A percentile compares a stretch with the other conserved stretches of the same genome.
Conservation (phyloP, 2,329 filamentous ascomycete species). For the Whalleya microplaca region DNA sequence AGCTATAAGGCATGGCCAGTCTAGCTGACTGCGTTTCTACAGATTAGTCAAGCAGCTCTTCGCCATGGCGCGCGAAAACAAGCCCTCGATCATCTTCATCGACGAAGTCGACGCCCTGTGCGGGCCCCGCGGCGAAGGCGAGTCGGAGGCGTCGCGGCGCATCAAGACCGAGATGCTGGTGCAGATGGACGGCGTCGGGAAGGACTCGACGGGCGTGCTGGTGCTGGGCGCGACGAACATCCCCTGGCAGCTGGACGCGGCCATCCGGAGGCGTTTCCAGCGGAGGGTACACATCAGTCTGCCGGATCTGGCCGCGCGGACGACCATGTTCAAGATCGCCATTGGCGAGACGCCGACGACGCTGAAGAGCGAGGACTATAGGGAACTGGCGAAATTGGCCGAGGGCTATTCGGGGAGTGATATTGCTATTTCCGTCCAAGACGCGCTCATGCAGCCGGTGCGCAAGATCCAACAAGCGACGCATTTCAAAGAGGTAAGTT, state of each 20-base stretch:
- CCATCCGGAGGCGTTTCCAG: slow-evolving; percentile 95
- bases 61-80: slow-evolving; percentile 97
- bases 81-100: slow-evolving; percentile 97
- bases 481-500: slow-evolving; percentile 87
- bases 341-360: slow-evolving; percentile 93
- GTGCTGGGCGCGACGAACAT: slow-evolving; percentile 98
- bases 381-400: slow-evolving; percentile 76
- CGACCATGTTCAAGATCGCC: slow-evolving; percentile 93
- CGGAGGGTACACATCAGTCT: slow-evolving; percentile 93
- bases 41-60: slow-evolving; percentile 96
- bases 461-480: slow-evolving; percentile 96
- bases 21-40: slow-evolving; percentile 1
- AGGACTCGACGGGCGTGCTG: slow-evolving; percentile 90
- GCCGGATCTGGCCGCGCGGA: slow-evolving; percentile 83
- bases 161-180: slow-evolving; percentile 99
- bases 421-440: slow-evolving; percentile 93
- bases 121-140: slow-evolving; percentile 88
- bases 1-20: slow-evolving; percentile 10
- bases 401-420: slow-evolving; percentile 97
- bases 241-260: slow-evolving; percentile 96
- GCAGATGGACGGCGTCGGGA: slow-evolving; percentile 98
- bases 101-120: slow-evolving; percentile 97
- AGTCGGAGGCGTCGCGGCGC: slow-evolving; percentile 93
- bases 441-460: slow-evolving; percentile 96
- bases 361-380: slow-evolving; percentile 76